Evolutionary conservation across 768 basidiomycete species (phyloP), one percentile per base, ranked within the genome.

Genomic region (Tylopilus plumbeoviolaceoides): DNA sequence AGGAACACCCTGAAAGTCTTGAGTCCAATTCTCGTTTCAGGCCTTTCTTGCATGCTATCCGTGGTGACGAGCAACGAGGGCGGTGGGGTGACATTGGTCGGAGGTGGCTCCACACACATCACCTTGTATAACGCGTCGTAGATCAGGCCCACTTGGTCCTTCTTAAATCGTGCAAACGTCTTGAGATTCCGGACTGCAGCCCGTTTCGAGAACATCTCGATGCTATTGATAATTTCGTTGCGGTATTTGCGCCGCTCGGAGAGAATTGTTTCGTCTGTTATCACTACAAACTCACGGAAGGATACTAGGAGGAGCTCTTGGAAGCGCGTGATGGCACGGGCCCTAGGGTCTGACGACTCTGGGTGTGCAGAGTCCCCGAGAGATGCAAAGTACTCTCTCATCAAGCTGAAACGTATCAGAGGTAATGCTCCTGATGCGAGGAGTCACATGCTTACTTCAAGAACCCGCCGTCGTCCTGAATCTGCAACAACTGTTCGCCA

Each of bases 401-500:
- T 97, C 21, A 95, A 76, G 71, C 93, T 94, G 54, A 1, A 50
- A 14, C 21, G 11, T 11, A 23, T 55, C 33, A 33, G 33, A 12
- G 11, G 41, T 25, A 28, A 20, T 30, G 28, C 18, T 14, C 12
- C 20, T 1, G 8, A 23, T 18, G 33, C 30, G 35, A 11, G 48
- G 28, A n/a, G 7, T 36, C 10, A 25, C 18, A 43, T 30, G 66
- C 82, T 46, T 63, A 94, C 93, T 90, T 91, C 69, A 98, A 85
- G 73, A 99, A 98, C 46, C 87, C 87, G 7, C 97, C 97, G 59
- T 99, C 97, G 67, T 99, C 97, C 59, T 97, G 94, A 20, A 97
- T 86, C 63, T 94, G 82, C 12, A 99, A 76, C 17, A 99, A 73
- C 54, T 89, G 84, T 58, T 95, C 91, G 1, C 95, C 94, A 57